These are phyloP conservation scores for Terfezia boudieri DNA, from an alignment of 495 filamentous ascomycete genomes.

Conservation along the genomic window DNA sequence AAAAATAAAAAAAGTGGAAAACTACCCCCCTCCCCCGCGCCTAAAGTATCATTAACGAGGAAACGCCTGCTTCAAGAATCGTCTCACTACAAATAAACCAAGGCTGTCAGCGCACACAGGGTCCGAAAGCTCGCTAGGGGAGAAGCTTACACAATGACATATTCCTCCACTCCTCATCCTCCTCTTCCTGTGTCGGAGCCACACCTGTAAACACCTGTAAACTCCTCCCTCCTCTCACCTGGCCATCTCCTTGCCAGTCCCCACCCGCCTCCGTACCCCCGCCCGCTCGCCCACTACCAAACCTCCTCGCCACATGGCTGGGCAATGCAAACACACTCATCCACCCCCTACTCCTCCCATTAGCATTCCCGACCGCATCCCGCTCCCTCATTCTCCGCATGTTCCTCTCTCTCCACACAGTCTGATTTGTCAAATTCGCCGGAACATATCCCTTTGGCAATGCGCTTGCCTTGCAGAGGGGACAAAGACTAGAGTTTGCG, in stretches of 20 bases:
- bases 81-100: too few relatives aligned
- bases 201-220: neutral
- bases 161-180: slow-evolving; percentile 1
- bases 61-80: too few relatives aligned
- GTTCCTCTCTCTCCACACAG: slow-evolving; percentile 51
- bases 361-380: neutral
- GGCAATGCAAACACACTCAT: neutral
- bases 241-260: neutral
- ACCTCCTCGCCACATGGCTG: neutral
- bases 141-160: slow-evolving; percentile 6
- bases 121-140: too few relatives aligned
- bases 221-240: neutral
- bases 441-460: slow-evolving; percentile 44
- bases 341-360: slow-evolving; percentile 1
- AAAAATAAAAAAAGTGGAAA: too few relatives aligned
- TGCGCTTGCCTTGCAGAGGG: slow-evolving; percentile 62
- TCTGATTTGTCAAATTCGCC: slow-evolving; percentile 48
- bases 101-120: too few relatives aligned
- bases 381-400: slow-evolving; percentile 25
- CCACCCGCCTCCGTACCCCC: neutral
- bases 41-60: too few relatives aligned
- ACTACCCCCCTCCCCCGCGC: too few relatives aligned
- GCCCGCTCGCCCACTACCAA: neutral
- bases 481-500: slow-evolving; percentile 55
- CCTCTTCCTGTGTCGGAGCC: slow-evolving; percentile 1